Base-by-base conservation (phyloP, 306 rosid genomes). In the Delonix regia region DNA sequence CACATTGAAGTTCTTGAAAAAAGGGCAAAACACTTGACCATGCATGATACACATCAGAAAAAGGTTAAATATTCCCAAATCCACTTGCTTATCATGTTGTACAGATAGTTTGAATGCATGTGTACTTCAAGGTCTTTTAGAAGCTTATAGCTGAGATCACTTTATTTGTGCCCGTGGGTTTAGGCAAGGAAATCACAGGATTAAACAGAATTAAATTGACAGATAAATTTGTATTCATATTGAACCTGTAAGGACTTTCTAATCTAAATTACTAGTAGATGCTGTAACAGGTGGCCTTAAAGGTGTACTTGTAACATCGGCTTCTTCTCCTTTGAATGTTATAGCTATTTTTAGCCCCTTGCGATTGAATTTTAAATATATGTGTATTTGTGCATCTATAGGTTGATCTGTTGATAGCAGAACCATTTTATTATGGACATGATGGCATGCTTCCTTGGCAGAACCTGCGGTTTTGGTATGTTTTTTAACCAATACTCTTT, bases 401-500 rank as follows among this genome's bases (percentile, higher is more conserved):
- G 99, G 91, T 87, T 82, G 93, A 89, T 83, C 85, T 94, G 69
- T 84, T 94, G 79, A 79, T 94, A 36, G 97, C 89, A 33, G 99
- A 94, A 85, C 99, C 99, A 74, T 94, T 88, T 85, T 92, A 95
- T 75, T 84, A 49, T 55, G 97, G 97, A 81, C 88, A 80, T 30
- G 95, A 95, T 56, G 80, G 85, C 79, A 83, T 82, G 87, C 97
- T 95, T 83, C 99, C 99, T 28, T 94, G 99, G 99, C 92, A 89
- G 78, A 90, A 90, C 86, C 89, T 94, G 73, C 88, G 95, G 53
- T 89, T 95, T 83, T 95, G 99, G 97, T 95, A 89, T 33, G 48
- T 69, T 82, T 82, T 45, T 69, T 59, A 25, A 2, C 66, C 39
- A 28, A 61, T 72, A 71, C 64, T 53, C 76, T 68, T 55, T 69